Evolutionary conservation across 2,329 filamentous ascomycete species (phyloP), one percentile per base, ranked within the genome.

Genomic region (Colletotrichum musicola): DNA sequence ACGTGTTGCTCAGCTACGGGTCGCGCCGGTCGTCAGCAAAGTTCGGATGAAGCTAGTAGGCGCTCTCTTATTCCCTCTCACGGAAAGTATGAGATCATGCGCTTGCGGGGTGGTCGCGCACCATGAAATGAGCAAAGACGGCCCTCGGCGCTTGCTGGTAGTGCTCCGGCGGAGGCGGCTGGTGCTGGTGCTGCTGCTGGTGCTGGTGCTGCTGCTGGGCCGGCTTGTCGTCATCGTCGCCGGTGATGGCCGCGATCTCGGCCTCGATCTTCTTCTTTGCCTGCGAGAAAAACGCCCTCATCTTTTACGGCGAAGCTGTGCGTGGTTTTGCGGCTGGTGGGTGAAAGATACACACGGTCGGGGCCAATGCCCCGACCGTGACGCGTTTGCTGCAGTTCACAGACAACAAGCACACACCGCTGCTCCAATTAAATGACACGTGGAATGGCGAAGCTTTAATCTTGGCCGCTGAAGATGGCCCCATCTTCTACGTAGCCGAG

Each of bases 401-500:
- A 10, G 30, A 35, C 30, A 35, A 10, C 6, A 35, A 35, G 10
- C 30, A 35, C 30, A 35, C 30, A 35, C 30, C 30, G 30, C 30
- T 25, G 66, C 66, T 69, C 66, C 66, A 69, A 13, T 69, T 61
- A 61, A 65, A 65, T 56, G 66, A 69, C 66, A 66, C 66, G 66
- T 69, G 62, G 62, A 60, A 65, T 50, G 62, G 66, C 55, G 56
- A 69, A 66, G 66, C 62, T 60, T 60, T 35, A 66, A 50, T 59
- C 66, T 69, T 69, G 66, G 66, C 66, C 38, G 38, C 10, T 35
- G 30, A 53, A 22, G 38, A 30, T 40, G 56, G 25, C 22, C 54
- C 14, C 49, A 20, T 64, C 30, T 6, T 6, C 55, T 57, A 30
- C 55, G 35, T 66, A 66, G 42, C 62, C 66, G 66, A 61, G 66